phyloP scores from a whole-genome alignment of 805 yeast species.

The Scheffersomyces lignosus region DNA sequence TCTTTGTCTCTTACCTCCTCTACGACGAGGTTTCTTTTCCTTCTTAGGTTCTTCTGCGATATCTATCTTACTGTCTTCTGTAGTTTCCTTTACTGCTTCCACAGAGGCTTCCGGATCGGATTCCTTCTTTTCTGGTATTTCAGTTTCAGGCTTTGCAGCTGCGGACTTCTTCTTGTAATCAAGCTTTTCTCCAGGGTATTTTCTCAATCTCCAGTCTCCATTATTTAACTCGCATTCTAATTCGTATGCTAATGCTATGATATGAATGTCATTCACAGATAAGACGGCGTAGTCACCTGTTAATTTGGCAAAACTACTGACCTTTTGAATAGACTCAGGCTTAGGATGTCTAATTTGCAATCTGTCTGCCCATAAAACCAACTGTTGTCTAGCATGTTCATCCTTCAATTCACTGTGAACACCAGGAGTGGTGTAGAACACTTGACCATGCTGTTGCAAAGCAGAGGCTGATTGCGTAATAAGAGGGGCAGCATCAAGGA shows the following conservation, averaged over 20 bases:
- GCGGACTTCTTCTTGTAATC: constrained; percentile 15
- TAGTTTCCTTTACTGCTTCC: constrained; percentile 1
- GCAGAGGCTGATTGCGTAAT: constrained; percentile 81
- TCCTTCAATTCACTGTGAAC: constrained; percentile 86
- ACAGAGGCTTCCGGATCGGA: constrained; percentile 4
- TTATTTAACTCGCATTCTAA: constrained; percentile 68
- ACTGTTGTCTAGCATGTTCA: constrained; percentile 76
- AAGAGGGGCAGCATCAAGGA: constrained; percentile 93
- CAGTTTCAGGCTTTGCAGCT: constrained; percentile 8
- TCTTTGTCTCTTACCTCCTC: constrained; percentile 68
- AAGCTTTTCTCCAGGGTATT: constrained; percentile 64
- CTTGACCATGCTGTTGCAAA: constrained; percentile 65
- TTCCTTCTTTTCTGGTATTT: constrained; percentile 7
- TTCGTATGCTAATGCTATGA: constrained; percentile 89
- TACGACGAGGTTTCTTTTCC: constrained; percentile 48
- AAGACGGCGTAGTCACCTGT: constrained; percentile 92
- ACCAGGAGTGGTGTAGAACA: constrained; percentile 89
- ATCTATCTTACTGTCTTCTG: constrained; percentile 13
- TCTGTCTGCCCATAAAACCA: constrained; percentile 76
- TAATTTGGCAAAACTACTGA: constrained; percentile 71
- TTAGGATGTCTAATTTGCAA: constrained; percentile 77
- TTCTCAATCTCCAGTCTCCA: constrained; percentile 72
- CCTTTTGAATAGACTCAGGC: constrained; percentile 59
- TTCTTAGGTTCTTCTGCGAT: constrained; percentile 9
- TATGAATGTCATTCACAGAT: constrained; percentile 88